A percentile compares a stretch with the other conserved stretches of the same genome.
Evolutionary conservation across 129 eudicot species (phyloP).

Genomic region (Cynara cardunculus): DNA sequence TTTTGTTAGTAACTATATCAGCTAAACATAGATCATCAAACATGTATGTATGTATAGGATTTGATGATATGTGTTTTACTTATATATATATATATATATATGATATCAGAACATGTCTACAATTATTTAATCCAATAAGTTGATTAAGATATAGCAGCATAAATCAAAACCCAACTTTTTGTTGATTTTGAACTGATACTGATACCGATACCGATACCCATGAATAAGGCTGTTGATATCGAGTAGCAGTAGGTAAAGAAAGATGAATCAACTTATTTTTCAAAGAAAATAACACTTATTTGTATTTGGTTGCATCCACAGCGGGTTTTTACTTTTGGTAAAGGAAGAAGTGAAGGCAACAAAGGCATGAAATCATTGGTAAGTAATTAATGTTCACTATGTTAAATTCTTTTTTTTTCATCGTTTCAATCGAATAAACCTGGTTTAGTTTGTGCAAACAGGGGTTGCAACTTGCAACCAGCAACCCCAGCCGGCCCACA

Average conservation of each 20-base stretch:
- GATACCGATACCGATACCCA: too few species aligned
- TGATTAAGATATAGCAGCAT: background rate
- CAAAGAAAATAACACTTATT: background rate
- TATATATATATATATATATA: too few species aligned
- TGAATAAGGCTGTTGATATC: background rate
- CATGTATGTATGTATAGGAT: background rate
- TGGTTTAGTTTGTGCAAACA: background rate
- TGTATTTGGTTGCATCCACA: constrained; percentile 24
- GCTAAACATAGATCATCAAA: too few species aligned
- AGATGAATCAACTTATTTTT: background rate
- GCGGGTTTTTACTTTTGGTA: constrained; percentile 93
- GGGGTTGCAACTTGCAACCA: background rate
- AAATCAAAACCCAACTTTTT: background rate
- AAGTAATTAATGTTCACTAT: constrained; percentile 19
- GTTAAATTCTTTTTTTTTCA: background rate
- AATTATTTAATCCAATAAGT: background rate
- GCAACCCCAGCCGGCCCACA: background rate
- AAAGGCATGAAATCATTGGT: constrained; percentile 97
- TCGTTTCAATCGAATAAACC: background rate
- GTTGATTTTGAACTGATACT: background rate
- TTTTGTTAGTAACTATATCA: too few species aligned
- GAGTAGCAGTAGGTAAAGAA: background rate
- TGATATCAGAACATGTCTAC: too few species aligned
- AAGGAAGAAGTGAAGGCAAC: constrained; percentile 96
- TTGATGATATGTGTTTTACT: too few species aligned